phyloP scores from a whole-genome alignment of 2,329 filamentous ascomycete genomes.

The Fusarium newnesense region DNA sequence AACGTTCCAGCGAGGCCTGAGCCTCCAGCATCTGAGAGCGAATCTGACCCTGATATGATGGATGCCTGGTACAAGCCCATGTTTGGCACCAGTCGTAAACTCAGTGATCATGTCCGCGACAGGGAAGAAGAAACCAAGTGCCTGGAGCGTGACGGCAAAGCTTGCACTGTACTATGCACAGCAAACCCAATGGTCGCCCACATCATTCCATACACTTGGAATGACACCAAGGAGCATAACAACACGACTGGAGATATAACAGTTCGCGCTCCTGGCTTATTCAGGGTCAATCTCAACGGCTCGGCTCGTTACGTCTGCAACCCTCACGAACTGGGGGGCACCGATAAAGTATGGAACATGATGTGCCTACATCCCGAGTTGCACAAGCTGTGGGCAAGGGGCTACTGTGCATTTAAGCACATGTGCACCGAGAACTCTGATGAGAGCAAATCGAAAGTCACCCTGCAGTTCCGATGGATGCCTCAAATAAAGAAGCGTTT shows the following conservation, averaged over 20 bases:
- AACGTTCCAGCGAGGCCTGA: too few species aligned
- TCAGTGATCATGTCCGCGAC: neutral
- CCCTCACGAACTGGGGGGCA: neutral
- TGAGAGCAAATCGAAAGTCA: neutral
- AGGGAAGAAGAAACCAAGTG: neutral
- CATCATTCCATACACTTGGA: neutral
- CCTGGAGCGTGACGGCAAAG: neutral
- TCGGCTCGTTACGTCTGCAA: neutral
- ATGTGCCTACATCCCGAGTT: neutral
- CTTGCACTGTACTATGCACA: neutral
- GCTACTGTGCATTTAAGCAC: neutral
- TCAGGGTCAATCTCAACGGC: neutral
- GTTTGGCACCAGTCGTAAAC: neutral
- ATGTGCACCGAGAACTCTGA: neutral
- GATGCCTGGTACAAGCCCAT: neutral
- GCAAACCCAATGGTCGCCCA: neutral
- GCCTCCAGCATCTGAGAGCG: neutral
- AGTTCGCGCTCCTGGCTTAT: neutral
- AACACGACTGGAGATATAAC: neutral
- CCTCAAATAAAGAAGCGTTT: neutral
- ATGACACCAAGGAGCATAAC: neutral
- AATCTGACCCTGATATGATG: neutral
- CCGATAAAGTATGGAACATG: neutral
- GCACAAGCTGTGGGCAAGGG: neutral
- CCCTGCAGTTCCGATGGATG: constrained; percentile 21